Percentiles rank a stretch among this genome's conserved stretches.
Evolutionary conservation across 2,329 filamentous ascomycete species (phyloP).

Genomic region (Myotisia sp.): DNA sequence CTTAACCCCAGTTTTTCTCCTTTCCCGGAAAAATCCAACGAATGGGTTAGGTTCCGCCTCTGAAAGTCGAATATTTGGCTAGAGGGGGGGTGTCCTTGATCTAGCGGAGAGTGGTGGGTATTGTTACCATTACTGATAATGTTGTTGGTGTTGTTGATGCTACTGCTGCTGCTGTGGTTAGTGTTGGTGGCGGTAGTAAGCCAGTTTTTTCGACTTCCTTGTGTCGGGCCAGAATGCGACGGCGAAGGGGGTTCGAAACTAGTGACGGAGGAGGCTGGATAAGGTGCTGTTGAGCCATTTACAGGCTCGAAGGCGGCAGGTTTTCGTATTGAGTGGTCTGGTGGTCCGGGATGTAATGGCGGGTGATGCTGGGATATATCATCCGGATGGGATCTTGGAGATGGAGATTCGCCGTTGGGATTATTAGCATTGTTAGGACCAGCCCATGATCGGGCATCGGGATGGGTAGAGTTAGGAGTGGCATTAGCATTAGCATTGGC

Average conservation of each 20-base stretch:
- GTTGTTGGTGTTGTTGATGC: not conserved
- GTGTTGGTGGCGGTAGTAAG: conserved; percentile 2
- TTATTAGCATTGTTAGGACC: not conserved
- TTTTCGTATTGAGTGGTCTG: conserved; percentile 8
- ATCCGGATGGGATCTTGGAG: conserved; percentile 10
- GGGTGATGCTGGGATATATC: conserved; percentile 5
- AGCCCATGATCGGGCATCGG: not conserved
- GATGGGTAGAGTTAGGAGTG: not conserved
- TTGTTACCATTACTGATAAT: conserved; percentile 6
- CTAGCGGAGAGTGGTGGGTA: too few relatives aligned
- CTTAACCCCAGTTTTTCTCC: conserved; percentile 56
- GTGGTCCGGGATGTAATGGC: not conserved
- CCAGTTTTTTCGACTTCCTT: conserved; percentile 6
- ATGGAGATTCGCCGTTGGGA: conserved; percentile 5
- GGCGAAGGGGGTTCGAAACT: conserved; percentile 33
- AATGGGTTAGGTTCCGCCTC: conserved; percentile 35
- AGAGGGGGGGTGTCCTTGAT: conserved; percentile 17
- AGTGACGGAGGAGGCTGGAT: conserved; percentile 18
- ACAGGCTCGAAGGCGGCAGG: conserved; percentile 8
- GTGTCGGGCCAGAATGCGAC: conserved; percentile 3
- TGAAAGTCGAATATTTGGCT: conserved; percentile 29
- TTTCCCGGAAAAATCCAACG: conserved; percentile 42
- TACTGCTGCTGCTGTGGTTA: not conserved
- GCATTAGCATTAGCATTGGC: too few relatives aligned
- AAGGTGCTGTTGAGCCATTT: not conserved